Evolutionary conservation across 1,139 yeast species (phyloP).

Genomic region (Geotrichum citri-aurantii): DNA sequence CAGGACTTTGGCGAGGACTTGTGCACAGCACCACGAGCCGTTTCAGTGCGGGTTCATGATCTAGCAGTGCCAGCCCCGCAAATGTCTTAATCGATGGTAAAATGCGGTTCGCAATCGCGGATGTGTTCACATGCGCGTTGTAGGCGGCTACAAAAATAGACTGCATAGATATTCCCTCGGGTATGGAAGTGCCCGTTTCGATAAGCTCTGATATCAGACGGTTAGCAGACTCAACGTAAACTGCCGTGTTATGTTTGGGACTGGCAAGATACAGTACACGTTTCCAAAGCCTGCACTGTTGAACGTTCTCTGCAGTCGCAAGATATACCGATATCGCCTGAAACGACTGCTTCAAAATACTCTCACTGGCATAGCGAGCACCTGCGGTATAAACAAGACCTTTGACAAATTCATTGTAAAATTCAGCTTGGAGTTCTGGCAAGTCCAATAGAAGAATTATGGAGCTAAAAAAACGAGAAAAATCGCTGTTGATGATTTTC

Average conservation of each 20-base stretch:
- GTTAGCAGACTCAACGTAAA: slow-evolving; percentile 19
- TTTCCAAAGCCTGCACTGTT: slow-evolving; percentile 11
- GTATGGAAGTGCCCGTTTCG: slow-evolving; percentile 21
- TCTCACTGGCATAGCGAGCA: slow-evolving; percentile 51
- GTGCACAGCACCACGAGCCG: slow-evolving; percentile 24
- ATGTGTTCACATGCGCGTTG: slow-evolving; percentile 26
- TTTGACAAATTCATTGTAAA: slow-evolving; percentile 39
- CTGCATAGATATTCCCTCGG: slow-evolving; percentile 6
- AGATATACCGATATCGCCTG: slow-evolving; percentile 41
- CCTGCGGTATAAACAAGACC: slow-evolving; percentile 59
- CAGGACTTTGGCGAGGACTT: background rate
- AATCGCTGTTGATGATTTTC: slow-evolving; percentile 17
- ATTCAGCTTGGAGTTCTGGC: slow-evolving; percentile 32
- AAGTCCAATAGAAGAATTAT: slow-evolving; percentile 22
- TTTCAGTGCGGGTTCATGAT: slow-evolving; percentile 16
- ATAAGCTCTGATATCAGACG: slow-evolving; percentile 18
- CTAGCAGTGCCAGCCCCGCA: slow-evolving; percentile 22
- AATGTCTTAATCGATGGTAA: slow-evolving; percentile 21
- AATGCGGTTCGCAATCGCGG: slow-evolving; percentile 17
- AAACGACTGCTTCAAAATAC: slow-evolving; percentile 44
- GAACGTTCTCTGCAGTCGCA: slow-evolving; percentile 16
- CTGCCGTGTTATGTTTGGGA: slow-evolving; percentile 16
- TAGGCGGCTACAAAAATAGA: slow-evolving; percentile 22
- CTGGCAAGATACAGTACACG: slow-evolving; percentile 18
- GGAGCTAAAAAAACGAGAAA: slow-evolving; percentile 17